Base-by-base conservation (phyloP, 768 basidiomycete species). In the Termitomyces sp. region DNA sequence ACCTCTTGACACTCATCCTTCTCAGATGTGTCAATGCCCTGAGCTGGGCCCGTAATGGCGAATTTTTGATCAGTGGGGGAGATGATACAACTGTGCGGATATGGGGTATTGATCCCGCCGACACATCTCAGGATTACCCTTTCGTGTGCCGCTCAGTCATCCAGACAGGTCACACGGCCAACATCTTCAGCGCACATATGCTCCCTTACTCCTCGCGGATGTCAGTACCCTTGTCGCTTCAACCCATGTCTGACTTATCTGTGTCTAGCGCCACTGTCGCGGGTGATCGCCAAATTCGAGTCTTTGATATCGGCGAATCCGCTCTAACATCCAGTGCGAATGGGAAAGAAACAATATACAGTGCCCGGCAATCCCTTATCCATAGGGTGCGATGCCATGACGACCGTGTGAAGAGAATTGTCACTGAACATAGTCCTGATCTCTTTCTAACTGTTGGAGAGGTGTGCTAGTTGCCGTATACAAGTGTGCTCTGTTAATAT, bases 171-270 rank as follows among this genome's bases (percentile, higher is more conserved):
- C 93, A 96, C 69, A 79, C 73, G 47, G 84, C 80, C 13, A 96
- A 96, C 65, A 91, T 96, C 47, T 96, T 96, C 75, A 90, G 86
- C 62, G 84, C 82, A 0, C 83, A 90, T 47, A 86, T 91, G 79
- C 75, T 96, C 1, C 91, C 92, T 0, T 75, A 81, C 61, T 90
- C 90, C 12, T 81, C 85, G n/a, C 81, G 84, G 53, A 88, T 95
- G 84, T 92, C 70, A 75, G 83, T 57, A 7, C 22, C 67, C 26
- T 44, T 61, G 36, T 59, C 59, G 48, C 38, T 22, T 6, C 6
- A n/a, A 1, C 43, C 33, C 63, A 64, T 38, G 44, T 54, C 53
- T 48, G 26, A 53, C 54, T 58, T 56, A 45, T 53, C 20, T 40
- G 52, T 52, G 44, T 45, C 57, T 45, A 90, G 88, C 58, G 87